phyloP scores from a whole-genome alignment of 106 monocot species.

The Agapanthus africanus region DNA sequence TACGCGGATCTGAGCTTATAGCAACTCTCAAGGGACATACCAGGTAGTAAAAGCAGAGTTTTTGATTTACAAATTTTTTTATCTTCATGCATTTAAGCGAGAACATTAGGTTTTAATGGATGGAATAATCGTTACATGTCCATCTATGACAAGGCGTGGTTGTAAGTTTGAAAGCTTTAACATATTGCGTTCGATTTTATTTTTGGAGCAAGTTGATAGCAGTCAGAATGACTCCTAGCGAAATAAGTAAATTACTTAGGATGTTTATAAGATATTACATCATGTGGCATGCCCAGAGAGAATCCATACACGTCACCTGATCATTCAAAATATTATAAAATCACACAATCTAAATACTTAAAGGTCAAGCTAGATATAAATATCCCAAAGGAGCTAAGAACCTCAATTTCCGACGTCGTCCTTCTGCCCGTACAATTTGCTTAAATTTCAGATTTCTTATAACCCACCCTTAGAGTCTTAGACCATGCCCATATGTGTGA shows the following conservation, averaged over 20 bases:
- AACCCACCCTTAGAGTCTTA: background rate
- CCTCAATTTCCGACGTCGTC: background rate
- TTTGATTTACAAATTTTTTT: background rate
- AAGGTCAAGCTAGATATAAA: background rate
- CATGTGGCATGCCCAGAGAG: background rate
- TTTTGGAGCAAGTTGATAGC: background rate
- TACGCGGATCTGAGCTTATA: slow-evolving; percentile 71
- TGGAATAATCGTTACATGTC: background rate
- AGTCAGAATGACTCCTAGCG: background rate
- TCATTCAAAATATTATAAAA: background rate
- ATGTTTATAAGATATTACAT: background rate
- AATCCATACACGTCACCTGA: background rate
- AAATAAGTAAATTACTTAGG: background rate
- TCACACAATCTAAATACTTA: background rate
- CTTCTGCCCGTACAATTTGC: too few species aligned
- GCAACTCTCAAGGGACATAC: slow-evolving; percentile 76
- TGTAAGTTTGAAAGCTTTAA: background rate
- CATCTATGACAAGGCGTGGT: background rate
- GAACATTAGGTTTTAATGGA: background rate
- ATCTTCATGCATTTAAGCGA: background rate
- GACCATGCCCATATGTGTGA: background rate
- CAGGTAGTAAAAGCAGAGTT: slow-evolving; percentile 21
- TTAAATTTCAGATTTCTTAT: background rate
- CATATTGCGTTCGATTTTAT: background rate
- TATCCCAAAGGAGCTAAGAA: background rate